Base-by-base conservation (phyloP, 371 early-diverging fungal genomes). In the Apophysomyces sp. region DNA sequence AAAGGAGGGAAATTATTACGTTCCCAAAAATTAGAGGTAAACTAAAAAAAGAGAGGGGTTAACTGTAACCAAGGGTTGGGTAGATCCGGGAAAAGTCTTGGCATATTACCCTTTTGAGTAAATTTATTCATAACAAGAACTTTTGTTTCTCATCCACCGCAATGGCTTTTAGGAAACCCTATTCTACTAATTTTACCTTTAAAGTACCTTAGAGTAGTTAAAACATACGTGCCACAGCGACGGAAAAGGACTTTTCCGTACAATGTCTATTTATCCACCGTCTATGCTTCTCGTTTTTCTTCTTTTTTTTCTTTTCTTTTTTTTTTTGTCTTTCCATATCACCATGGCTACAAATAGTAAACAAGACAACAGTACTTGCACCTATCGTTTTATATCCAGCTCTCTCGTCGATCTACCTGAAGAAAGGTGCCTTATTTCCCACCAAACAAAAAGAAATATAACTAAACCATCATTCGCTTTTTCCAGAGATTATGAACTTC, bases 381-480 rank as follows among this genome's bases (percentile, higher is more conserved):
- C 76, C 29, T 79, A 79, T 58, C 72, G 80, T 32, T 79, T 79
- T 55, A 68, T 79, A 18, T 63, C 74, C 31, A 77, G 74, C 24
- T 76, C 76, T 0, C 62, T 76, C 24, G 59, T 57, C 31, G 66
- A 70, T 37, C 72, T 76, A 32, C 63, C 74, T 3, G 55, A 65
- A 37, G 54, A 66, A 68, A 72, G 69, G 76, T 78, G 34, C 34
- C 13, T 34, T 34, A 34, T 27, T 55, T 52, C 1, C 3, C 11
- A 30, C 21, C 21, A 7, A 11, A 11, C 13, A 60, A 18, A 60
- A 41, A 37, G 57, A 30, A n/a, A 11, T 37, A n/a, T 44, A 21
- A 21, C 34, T 54, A 49, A n/a, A 55, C 27, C 2, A 7, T 15
- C n/a, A 12, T 16, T 44, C 28, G 21, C 16, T 30, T 7, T 37